These are phyloP conservation scores for Vigna unguiculata DNA, from an alignment of 306 rosid genomes.

Conservation along the genomic window DNA sequence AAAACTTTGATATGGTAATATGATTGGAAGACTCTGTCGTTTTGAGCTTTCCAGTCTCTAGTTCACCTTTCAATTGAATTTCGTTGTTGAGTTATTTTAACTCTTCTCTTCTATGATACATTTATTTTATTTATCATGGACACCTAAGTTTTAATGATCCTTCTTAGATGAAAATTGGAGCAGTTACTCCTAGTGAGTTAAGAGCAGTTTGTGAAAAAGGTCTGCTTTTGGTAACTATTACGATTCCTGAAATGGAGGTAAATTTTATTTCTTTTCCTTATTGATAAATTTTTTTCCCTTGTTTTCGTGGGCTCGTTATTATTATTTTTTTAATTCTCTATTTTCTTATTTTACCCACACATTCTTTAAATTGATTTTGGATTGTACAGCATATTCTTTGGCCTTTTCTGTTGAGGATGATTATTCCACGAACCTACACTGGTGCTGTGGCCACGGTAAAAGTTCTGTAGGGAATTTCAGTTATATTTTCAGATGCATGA, in stretches of 20 bases:
- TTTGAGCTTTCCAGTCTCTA: slow-evolving; percentile 30
- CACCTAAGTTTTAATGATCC: slow-evolving; percentile 32
- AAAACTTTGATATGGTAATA: slow-evolving; percentile 7
- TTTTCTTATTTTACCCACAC: slow-evolving; percentile 17
- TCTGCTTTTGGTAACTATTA: slow-evolving; percentile 89
- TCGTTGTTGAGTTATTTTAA: background rate
- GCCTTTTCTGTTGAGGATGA: slow-evolving; percentile 96
- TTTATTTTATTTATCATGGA: slow-evolving; percentile 36
- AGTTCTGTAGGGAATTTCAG: slow-evolving; percentile 36
- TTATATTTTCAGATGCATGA: slow-evolving; percentile 28
- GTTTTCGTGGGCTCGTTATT: slow-evolving; percentile 23
- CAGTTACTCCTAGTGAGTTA: slow-evolving; percentile 66
- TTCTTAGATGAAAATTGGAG: slow-evolving; percentile 78
- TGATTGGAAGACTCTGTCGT: slow-evolving; percentile 30
- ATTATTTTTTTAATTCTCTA: slow-evolving; percentile 20
- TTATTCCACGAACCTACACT: slow-evolving; percentile 78
- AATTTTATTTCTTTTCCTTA: slow-evolving; percentile 20
- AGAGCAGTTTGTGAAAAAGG: slow-evolving; percentile 90
- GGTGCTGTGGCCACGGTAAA: slow-evolving; percentile 90
- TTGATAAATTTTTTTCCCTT: slow-evolving; percentile 34
- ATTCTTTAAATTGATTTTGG: slow-evolving; percentile 19
- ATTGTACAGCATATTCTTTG: slow-evolving; percentile 84
- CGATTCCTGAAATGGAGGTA: slow-evolving; percentile 99
- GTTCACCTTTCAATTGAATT: slow-evolving; percentile 11
- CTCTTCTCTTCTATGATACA: slow-evolving; percentile 18